Evolutionary conservation across 495 filamentous ascomycete genomes (phyloP), one percentile per base, ranked within the genome.

Genomic region (Aspergillus coremiiformis): DNA sequence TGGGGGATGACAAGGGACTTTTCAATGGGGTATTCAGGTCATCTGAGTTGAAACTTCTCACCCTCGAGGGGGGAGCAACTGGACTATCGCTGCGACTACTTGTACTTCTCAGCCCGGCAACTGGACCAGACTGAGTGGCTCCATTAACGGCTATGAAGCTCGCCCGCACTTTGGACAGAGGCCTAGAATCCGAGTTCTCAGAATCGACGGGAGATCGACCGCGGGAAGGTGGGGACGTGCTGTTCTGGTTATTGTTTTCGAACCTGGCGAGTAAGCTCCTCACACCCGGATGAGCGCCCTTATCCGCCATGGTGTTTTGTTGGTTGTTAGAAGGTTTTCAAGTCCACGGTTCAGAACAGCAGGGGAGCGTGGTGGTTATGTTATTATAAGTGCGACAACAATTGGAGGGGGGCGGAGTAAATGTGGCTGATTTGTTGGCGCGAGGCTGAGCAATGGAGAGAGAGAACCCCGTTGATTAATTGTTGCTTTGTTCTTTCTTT

Each of bases 231-330:
- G 86, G 81, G 39, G 81, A 82, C 49, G 71, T 49, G 42, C 53
- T 66, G 47, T 71, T 77, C 33, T 77, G 76, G 57, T 77, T 78
- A 62, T 80, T 78, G 63, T 80, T 84, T 75, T 96, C 90, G 65
- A 96, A 96, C 77, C 88, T 89, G 59, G 90, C 90, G 50, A 89
- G 81, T 53, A 96, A 80, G 71, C 85, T 89, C 66, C 79, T 74
- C 54, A 86, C 79, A 41, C 80, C 81, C 44, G 75, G 74, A 44
- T 70, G 71, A 54, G 74, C 67, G 35, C 68, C 71, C 58, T 66
- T 70, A 29, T 71, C 67, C 49, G 75, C 67, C 78, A 82, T 82
- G 63, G 48, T 62, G 42, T 39, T 35, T 49, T 24, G 22, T n/a
- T 37, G 17, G 15, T 15, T n/a, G 12, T 9, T 7, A 27, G 2